Percentiles rank a stretch among this genome's conserved stretches.
phyloP scores from a whole-genome alignment of 176 grass and related monocot species.

The Otatea glauca region DNA sequence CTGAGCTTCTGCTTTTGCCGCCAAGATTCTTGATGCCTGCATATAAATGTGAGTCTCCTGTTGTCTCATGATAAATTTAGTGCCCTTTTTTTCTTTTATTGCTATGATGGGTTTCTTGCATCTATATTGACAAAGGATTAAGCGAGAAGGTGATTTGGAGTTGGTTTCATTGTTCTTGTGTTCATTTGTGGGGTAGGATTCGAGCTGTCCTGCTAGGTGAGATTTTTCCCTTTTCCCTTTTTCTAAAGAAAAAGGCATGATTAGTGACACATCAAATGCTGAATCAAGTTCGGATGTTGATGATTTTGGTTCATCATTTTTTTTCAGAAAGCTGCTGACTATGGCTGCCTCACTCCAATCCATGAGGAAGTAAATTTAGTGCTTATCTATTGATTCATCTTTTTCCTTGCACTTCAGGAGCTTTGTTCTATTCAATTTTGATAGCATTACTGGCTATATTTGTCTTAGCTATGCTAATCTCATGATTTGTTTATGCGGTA shows the following conservation, averaged over 20 bases:
- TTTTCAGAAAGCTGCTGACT: slow-evolving; percentile 42
- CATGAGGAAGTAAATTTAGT: slow-evolving; percentile 64
- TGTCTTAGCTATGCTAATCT: background rate
- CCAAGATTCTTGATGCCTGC: too few relatives aligned
- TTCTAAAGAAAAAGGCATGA: slow-evolving; percentile 33
- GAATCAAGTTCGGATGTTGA: slow-evolving; percentile 80
- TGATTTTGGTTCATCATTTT: slow-evolving; percentile 54
- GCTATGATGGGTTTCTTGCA: too few relatives aligned
- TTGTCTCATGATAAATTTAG: too few relatives aligned
- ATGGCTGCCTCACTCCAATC: slow-evolving; percentile 64
- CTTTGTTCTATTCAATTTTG: background rate
- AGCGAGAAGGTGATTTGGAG: too few relatives aligned
- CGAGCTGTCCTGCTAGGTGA: too few relatives aligned
- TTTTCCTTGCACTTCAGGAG: background rate
- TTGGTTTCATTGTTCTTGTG: too few relatives aligned
- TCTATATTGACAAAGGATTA: too few relatives aligned
- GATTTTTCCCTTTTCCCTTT: too few relatives aligned
- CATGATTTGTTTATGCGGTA: slow-evolving; percentile 35
- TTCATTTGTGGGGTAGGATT: too few relatives aligned
- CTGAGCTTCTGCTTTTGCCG: too few relatives aligned
- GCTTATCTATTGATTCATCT: background rate
- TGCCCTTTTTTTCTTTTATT: too few relatives aligned
- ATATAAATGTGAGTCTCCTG: too few relatives aligned
- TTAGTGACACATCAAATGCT: slow-evolving; percentile 60
- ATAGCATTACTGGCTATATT: background rate